Conservation (phyloP, 1,284 basidiomycete genomes). For the Hymenochaete sp. region DNA sequence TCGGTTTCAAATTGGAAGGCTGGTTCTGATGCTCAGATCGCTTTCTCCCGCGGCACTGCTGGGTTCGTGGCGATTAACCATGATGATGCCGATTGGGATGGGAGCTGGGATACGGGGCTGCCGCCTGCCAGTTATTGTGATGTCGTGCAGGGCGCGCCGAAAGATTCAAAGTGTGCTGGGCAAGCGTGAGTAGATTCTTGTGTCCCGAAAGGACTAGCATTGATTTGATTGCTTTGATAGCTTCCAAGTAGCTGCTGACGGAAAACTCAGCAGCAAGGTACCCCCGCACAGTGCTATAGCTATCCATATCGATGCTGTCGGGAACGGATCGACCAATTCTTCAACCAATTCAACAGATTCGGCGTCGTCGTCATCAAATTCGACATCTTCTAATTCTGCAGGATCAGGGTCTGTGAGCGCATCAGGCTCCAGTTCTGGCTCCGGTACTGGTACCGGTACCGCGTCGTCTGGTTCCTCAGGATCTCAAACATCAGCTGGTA, state of each 20-base stretch:
- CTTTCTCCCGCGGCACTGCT: constrained; percentile 46
- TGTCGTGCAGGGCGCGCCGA: constrained; percentile 40
- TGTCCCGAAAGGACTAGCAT: not conserved
- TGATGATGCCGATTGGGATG: constrained; percentile 42
- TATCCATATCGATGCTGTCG: constrained; percentile 41
- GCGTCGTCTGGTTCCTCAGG: too few relatives aligned
- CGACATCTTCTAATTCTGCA: too few relatives aligned
- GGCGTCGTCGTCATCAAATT: too few relatives aligned
- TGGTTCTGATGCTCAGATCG: constrained; percentile 36
- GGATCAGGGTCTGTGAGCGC: too few relatives aligned
- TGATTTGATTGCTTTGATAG: constrained; percentile 25
- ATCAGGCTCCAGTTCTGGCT: too few relatives aligned
- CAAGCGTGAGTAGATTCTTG: constrained; percentile 30
- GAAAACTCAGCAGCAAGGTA: constrained; percentile 44
- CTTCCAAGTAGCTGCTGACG: constrained; percentile 39
- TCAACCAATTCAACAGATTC: too few relatives aligned
- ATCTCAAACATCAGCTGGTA: too few relatives aligned
- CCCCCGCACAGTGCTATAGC: constrained; percentile 48
- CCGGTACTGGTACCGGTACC: too few relatives aligned
- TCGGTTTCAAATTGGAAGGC: not conserved
- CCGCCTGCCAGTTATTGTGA: constrained; percentile 55
- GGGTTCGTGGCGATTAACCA: constrained; percentile 51
- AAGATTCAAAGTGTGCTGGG: constrained; percentile 39
- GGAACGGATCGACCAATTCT: constrained; percentile 11
- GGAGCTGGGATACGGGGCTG: constrained; percentile 46